phyloP scores from a whole-genome alignment of 805 yeast genomes.

The Yamadazyma phyllophila region DNA sequence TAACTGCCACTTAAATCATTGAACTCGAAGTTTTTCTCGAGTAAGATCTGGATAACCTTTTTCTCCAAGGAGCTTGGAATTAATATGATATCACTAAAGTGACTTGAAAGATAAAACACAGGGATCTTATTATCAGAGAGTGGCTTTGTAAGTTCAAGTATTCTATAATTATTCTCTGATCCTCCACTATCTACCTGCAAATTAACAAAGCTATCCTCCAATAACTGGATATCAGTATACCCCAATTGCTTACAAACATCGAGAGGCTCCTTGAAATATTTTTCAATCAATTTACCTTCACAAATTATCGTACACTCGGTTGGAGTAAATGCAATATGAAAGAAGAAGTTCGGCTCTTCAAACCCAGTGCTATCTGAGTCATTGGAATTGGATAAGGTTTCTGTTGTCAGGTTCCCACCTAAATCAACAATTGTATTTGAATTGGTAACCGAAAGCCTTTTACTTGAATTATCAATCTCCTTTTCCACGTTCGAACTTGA shows the following conservation, averaged over 20 bases:
- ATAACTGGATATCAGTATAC: conserved; percentile 36
- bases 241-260: conserved; percentile 26
- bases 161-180: conserved; percentile 48
- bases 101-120: conserved; percentile 59
- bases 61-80: conserved; percentile 48
- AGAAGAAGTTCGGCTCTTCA: conserved; percentile 35
- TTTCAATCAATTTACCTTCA: conserved; percentile 35
- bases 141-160: conserved; percentile 56
- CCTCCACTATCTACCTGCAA: conserved; percentile 59
- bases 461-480: conserved; percentile 30
- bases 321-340: conserved; percentile 62
- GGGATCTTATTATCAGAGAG: conserved; percentile 56
- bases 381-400: not conserved
- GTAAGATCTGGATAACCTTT: conserved; percentile 46
- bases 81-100: conserved; percentile 61
- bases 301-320: conserved; percentile 62
- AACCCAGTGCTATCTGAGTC: not conserved
- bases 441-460: conserved; percentile 11
- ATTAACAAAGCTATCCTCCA: conserved; percentile 47
- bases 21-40: conserved; percentile 42
- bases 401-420: not conserved
- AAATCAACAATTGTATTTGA: not conserved
- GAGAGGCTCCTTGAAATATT: conserved; percentile 41
- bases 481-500: conserved; percentile 12
- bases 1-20: conserved; percentile 45